A percentile compares a stretch with the other conserved stretches of the same genome.
These are phyloP conservation scores for Boechera stricta DNA, from an alignment of 345 rosid species.

Conservation along the genomic window DNA sequence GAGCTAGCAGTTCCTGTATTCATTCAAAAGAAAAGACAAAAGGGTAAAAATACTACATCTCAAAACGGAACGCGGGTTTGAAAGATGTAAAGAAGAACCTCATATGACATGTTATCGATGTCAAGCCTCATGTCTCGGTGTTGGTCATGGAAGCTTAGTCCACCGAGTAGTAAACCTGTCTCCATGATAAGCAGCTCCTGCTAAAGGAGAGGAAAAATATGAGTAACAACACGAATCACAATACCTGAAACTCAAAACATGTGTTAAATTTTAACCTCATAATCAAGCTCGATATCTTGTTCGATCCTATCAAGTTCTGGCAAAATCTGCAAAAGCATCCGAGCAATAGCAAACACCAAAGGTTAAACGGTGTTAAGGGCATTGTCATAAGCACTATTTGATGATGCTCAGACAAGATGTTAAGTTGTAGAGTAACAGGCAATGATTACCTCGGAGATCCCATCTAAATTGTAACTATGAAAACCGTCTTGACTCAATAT, in stretches of 20 bases:
- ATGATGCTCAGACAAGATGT: slow-evolving; percentile 20
- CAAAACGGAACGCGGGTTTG: neutral
- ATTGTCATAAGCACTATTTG: neutral
- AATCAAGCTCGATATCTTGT: slow-evolving; percentile 77
- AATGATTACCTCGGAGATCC: slow-evolving; percentile 81
- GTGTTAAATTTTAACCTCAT: slow-evolving; percentile 59
- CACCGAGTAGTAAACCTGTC: slow-evolving; percentile 73
- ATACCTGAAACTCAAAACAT: neutral
- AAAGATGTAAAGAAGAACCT: slow-evolving; percentile 58
- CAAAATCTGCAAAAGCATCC: slow-evolving; percentile 60
- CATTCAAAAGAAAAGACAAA: slow-evolving; percentile 21
- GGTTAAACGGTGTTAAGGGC: neutral
- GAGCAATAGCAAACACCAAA: neutral
- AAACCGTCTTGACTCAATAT: slow-evolving; percentile 59
- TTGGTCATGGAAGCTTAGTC: slow-evolving; percentile 76
- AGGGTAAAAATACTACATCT: slow-evolving; percentile 11
- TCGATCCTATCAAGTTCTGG: slow-evolving; percentile 91
- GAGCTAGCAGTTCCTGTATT: slow-evolving; percentile 83
- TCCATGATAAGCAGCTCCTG: slow-evolving; percentile 92
- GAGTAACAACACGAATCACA: slow-evolving; percentile 21
- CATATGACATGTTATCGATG: slow-evolving; percentile 96
- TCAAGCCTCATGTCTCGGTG: slow-evolving; percentile 97
- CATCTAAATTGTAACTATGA: slow-evolving; percentile 69
- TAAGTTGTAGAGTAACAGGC: slow-evolving; percentile 19
- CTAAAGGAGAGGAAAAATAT: slow-evolving; percentile 35